Evolutionary conservation across 345 rosid genomes (phyloP).

Genomic region (Heritiera littoralis): DNA sequence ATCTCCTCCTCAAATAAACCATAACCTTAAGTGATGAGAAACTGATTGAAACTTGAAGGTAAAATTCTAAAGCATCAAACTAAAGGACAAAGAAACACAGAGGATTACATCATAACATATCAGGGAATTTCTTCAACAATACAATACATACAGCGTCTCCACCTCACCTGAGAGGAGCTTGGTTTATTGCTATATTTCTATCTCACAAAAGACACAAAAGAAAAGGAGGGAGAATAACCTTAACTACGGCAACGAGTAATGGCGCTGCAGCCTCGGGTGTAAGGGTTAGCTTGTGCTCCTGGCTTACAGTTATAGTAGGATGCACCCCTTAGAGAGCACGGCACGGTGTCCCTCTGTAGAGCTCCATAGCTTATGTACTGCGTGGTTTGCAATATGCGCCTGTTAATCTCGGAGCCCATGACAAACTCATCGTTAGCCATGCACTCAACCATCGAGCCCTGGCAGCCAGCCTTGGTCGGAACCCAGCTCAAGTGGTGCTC

Average conservation of each 20-base stretch:
- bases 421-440: slow-evolving; percentile 47
- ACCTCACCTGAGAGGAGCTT: slow-evolving; percentile 9
- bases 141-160: not conserved
- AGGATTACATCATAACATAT: not conserved
- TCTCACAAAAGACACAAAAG: not conserved
- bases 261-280: slow-evolving; percentile 69
- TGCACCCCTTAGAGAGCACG: slow-evolving; percentile 79
- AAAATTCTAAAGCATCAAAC: slow-evolving; percentile 5
- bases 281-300: slow-evolving; percentile 84
- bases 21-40: not conserved
- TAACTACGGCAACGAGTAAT: slow-evolving; percentile 73
- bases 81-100: not conserved
- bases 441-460: slow-evolving; percentile 63
- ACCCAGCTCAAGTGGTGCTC: slow-evolving; percentile 45
- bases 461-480: slow-evolving; percentile 37
- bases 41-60: slow-evolving; percentile 1
- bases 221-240: slow-evolving; percentile 16
- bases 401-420: slow-evolving; percentile 62
- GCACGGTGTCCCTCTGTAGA: slow-evolving; percentile 63
- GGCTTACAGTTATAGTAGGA: slow-evolving; percentile 81
- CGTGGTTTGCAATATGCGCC: slow-evolving; percentile 65
- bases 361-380: slow-evolving; percentile 75
- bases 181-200: slow-evolving; percentile 10
- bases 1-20: not conserved
- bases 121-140: slow-evolving; percentile 7